A percentile compares a stretch with the other conserved stretches of the same genome.
phyloP scores from a whole-genome alignment of 768 basidiomycete genomes.

The Pisolithus marmoratus region DNA sequence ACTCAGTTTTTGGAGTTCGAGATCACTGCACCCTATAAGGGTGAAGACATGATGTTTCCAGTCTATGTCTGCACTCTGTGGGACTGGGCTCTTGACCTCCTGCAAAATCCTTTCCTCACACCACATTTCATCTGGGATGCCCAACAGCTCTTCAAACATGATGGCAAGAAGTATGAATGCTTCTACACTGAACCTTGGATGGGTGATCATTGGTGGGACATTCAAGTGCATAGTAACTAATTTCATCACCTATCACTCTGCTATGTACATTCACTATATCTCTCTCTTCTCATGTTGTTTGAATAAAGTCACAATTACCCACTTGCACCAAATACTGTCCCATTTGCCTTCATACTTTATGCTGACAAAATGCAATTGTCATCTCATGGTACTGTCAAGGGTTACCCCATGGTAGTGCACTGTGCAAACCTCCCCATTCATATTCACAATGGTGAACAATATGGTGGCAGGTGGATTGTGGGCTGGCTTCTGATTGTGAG shows the following conservation, averaged over 20 bases:
- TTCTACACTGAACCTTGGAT: conserved; percentile 35
- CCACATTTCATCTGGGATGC: conserved; percentile 30
- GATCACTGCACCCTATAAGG: neutral
- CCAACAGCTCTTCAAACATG: conserved; percentile 19
- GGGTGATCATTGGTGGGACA: conserved; percentile 30
- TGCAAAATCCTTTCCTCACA: conserved; percentile 2
- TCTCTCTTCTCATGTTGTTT: too few relatives aligned
- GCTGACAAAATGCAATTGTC: conserved; percentile 36
- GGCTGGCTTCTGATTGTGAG: conserved; percentile 36
- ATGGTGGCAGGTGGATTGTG: conserved; percentile 31
- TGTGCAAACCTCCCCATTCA: conserved; percentile 28
- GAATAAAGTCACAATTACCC: neutral
- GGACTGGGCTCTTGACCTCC: conserved; percentile 2
- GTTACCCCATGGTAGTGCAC: conserved; percentile 28
- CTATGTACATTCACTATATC: too few relatives aligned
- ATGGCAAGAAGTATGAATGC: conserved; percentile 20
- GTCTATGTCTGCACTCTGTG: neutral
- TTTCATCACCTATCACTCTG: neutral
- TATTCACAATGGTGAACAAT: conserved; percentile 28
- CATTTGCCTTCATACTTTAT: conserved; percentile 32
- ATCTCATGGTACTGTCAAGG: conserved; percentile 32
- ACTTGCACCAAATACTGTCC: conserved; percentile 9
- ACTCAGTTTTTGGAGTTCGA: neutral
- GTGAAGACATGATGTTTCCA: neutral
- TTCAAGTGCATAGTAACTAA: conserved; percentile 25